These are phyloP conservation scores for Rhynchosporium secalis DNA, from an alignment of 2,329 filamentous ascomycete genomes.

Conservation along the genomic window DNA sequence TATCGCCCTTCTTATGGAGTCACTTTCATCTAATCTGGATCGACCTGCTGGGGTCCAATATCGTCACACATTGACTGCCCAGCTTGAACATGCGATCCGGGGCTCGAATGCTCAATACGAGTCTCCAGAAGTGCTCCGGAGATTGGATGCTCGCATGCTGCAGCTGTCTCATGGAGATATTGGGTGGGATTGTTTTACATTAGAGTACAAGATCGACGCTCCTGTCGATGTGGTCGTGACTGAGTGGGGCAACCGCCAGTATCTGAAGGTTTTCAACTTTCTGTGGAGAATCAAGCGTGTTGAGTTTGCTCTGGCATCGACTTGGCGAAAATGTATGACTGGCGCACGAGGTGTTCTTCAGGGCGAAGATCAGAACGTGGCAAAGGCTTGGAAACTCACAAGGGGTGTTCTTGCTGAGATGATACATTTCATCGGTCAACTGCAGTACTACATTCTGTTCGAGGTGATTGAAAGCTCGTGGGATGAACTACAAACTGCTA, in stretches of 20 bases:
- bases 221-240: slow-evolving; percentile 97
- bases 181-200: slow-evolving; percentile 97
- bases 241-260: slow-evolving; percentile 91
- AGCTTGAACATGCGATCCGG: slow-evolving; percentile 94
- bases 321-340: slow-evolving; percentile 95
- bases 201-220: slow-evolving; percentile 97
- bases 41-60: slow-evolving; percentile 96
- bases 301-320: slow-evolving; percentile 86
- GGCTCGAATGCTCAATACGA: slow-evolving; percentile 98
- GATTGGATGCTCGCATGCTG: slow-evolving; percentile 96
- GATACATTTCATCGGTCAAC: slow-evolving; percentile 95
- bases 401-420: slow-evolving; percentile 91
- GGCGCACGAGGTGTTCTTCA: slow-evolving; percentile 88
- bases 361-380: slow-evolving; percentile 68
- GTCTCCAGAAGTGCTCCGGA: slow-evolving; percentile 82
- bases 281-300: slow-evolving; percentile 98
- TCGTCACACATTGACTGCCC: slow-evolving; percentile 93
- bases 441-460: slow-evolving; percentile 98
- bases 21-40: slow-evolving; percentile 86
- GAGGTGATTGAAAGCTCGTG: slow-evolving; percentile 97
- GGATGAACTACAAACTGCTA: slow-evolving; percentile 82
- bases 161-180: slow-evolving; percentile 96
- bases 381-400: slow-evolving; percentile 84
- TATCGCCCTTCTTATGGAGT: slow-evolving; percentile 96
- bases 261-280: slow-evolving; percentile 99